Percentiles rank a stretch among this genome's conserved stretches.
These are phyloP conservation scores for Solanum hybrid DNA, from an alignment of 305 asterid genomes.

Conservation along the genomic window DNA sequence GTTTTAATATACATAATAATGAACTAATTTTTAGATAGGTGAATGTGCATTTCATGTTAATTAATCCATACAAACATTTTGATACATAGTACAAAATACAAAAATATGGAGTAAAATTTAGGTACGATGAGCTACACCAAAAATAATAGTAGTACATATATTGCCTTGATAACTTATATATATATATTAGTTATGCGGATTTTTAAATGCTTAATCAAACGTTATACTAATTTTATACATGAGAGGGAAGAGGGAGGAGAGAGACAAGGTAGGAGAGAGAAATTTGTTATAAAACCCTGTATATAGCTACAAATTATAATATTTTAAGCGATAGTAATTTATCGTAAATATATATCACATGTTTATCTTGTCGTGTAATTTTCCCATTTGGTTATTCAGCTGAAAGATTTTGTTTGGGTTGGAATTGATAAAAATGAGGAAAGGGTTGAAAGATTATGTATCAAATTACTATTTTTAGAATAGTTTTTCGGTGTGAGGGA, in stretches of 20 bases:
- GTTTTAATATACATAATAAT: too few relatives aligned
- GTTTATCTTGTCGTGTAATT: too few relatives aligned
- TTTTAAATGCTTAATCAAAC: not conserved
- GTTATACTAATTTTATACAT: not conserved
- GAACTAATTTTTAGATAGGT: not conserved
- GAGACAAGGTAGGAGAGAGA: too few relatives aligned
- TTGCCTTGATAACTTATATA: not conserved
- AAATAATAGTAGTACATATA: too few relatives aligned
- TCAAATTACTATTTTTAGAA: not conserved
- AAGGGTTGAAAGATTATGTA: not conserved
- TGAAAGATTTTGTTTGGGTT: not conserved
- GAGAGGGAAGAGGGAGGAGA: not conserved
- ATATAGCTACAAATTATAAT: not conserved
- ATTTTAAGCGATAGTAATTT: not conserved
- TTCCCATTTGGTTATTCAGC: too few relatives aligned
- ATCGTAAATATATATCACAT: too few relatives aligned
- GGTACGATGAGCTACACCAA: not conserved
- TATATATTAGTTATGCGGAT: not conserved
- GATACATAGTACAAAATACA: not conserved
- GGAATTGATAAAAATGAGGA: not conserved
- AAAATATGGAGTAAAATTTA: not conserved
- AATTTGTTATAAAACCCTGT: not conserved
- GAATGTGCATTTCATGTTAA: not conserved
- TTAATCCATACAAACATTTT: not conserved
- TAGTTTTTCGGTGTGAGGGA: not conserved